A percentile compares a stretch with the other conserved stretches of the same genome.
Evolutionary conservation across 257 asterid species (phyloP).

Genomic region (Linderniella brevidens): DNA sequence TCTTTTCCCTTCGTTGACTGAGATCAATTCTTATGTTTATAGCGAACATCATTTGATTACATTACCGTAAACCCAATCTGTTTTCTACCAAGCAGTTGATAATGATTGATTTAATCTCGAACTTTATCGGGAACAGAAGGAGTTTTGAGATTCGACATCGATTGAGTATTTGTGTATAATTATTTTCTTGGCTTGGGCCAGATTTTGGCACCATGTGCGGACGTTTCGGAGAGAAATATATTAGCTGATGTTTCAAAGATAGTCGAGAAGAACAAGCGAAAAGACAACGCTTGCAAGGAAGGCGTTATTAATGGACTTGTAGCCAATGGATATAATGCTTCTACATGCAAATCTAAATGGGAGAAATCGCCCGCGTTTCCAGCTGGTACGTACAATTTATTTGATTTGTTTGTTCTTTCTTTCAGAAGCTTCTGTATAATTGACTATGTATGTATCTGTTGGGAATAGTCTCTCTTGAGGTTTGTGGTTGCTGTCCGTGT

Average conservation of each 20-base stretch:
- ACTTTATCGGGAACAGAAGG: conserved; percentile 5
- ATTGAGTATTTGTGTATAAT: not conserved
- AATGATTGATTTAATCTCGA: conserved; percentile 10
- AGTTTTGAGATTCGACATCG: conserved; percentile 3
- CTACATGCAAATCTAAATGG: conserved; percentile 84
- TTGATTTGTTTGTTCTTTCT: not conserved
- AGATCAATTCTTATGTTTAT: too few species aligned
- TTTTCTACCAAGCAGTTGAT: not conserved
- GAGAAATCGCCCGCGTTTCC: conserved; percentile 42
- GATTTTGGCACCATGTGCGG: conserved; percentile 50
- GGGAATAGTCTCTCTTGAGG: not conserved
- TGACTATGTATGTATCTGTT: not conserved
- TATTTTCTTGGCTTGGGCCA: conserved; percentile 10
- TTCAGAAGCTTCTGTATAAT: not conserved
- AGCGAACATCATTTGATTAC: too few species aligned
- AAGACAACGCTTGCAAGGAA: conserved; percentile 36
- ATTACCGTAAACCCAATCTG: not conserved
- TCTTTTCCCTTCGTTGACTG: not conserved
- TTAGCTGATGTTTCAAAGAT: conserved; percentile 54
- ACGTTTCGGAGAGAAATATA: conserved; percentile 45
- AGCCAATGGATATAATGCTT: conserved; percentile 61
- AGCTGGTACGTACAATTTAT: conserved; percentile 38
- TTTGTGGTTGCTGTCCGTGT: not conserved
- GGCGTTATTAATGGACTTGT: conserved; percentile 47
- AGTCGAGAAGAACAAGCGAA: conserved; percentile 44